A percentile compares a stretch with the other conserved stretches of the same genome.
Evolutionary conservation across 352 stramenopile species (phyloP).

Genomic region (Pythium graminicola): DNA sequence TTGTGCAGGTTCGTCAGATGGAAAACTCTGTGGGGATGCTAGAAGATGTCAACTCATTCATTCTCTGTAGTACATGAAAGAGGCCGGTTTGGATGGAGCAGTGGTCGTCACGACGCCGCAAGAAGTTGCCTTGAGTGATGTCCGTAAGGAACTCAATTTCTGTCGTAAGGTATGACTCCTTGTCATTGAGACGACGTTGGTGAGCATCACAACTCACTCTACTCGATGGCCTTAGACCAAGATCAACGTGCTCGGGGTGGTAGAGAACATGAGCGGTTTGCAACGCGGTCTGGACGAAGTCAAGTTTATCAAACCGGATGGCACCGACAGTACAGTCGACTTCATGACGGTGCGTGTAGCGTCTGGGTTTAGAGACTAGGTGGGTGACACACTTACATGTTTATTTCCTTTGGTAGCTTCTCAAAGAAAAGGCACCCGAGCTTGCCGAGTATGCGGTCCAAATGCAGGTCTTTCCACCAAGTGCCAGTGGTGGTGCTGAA

Average conservation of each 20-base stretch:
- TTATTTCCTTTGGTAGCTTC: conserved; percentile 28
- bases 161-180: conserved; percentile 95
- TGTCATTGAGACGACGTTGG: no score
- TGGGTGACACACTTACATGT: no score
- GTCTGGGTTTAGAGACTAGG: no score
- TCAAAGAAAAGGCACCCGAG: conserved; percentile 85
- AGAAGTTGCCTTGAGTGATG: conserved; percentile 98
- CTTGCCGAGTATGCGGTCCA: conserved; percentile 62
- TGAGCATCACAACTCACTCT: no score
- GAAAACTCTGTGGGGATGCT: not conserved
- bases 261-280: conserved; percentile 99
- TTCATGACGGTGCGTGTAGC: conserved; percentile 48
- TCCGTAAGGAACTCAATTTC: conserved; percentile 99
- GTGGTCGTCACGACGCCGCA: conserved; percentile 99
- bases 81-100: conserved; percentile 91
- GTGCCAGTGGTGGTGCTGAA: conserved; percentile 77
- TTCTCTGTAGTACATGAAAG: conserved; percentile 92
- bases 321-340: conserved; percentile 46
- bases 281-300: conserved; percentile 73
- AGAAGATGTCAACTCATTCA: not conserved
- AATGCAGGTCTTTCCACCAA: conserved; percentile 88
- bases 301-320: conserved; percentile 52
- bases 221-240: conserved; percentile 37
- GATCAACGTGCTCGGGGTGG: conserved; percentile 82
- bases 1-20: conserved; percentile 84